These are phyloP conservation scores for Miscanthus sacchariflorus DNA, from an alignment of 202 grass and related monocot species.

Conservation along the genomic window DNA sequence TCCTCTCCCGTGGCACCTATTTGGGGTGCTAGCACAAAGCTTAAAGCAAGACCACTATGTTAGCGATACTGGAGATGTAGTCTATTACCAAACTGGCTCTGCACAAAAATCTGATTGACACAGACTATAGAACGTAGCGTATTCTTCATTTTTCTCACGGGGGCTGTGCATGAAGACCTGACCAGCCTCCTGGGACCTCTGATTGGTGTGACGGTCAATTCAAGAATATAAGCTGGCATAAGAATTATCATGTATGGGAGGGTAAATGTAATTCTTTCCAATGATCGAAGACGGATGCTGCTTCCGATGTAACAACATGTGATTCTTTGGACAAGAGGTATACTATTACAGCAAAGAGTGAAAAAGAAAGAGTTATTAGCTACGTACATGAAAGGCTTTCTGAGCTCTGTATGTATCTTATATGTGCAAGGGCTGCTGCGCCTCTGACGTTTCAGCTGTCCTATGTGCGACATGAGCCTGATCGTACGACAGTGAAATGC, in stretches of 20 bases:
- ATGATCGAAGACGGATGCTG: neutral
- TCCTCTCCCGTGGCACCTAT: constrained; percentile 83
- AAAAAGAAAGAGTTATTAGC: neutral
- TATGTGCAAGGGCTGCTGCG: neutral
- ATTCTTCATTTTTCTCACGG: constrained; percentile 41
- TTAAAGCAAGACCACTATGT: constrained; percentile 83
- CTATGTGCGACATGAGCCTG: constrained; percentile 24
- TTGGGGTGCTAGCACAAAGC: constrained; percentile 60
- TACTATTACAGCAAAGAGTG: constrained; percentile 25
- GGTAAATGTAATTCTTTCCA: constrained; percentile 33
- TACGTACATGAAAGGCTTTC: neutral
- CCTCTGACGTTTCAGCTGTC: constrained; percentile 18
- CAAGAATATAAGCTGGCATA: constrained; percentile 37
- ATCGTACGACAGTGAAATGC: neutral
- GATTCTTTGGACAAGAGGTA: constrained; percentile 38
- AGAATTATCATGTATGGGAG: constrained; percentile 44
- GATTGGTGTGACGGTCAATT: constrained; percentile 20
- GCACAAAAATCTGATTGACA: constrained; percentile 58
- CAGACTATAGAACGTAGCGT: constrained; percentile 36
- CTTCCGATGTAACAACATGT: constrained; percentile 39
- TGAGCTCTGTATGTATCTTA: neutral
- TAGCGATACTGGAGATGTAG: constrained; percentile 75
- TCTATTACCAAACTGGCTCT: constrained; percentile 85
- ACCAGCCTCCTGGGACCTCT: constrained; percentile 43
- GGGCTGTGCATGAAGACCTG: constrained; percentile 38